Percentiles rank a stretch among this genome's conserved stretches.
Evolutionary conservation across 306 rosid genomes (phyloP).

Genomic region (Vigna unguiculata): DNA sequence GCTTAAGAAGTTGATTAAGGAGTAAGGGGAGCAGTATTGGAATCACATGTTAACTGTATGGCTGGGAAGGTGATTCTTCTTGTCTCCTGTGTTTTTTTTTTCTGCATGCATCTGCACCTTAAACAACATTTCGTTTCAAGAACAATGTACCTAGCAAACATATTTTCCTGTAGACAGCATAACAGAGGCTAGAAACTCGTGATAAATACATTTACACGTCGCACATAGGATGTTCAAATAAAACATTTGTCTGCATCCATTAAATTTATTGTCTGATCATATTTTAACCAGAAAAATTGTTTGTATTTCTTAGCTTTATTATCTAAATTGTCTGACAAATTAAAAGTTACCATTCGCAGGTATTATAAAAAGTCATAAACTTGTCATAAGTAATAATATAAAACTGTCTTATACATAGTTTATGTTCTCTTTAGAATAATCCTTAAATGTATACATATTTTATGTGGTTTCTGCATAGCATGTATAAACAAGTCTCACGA

Average conservation of each 20-base stretch:
- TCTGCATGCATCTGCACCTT: constrained; percentile 33
- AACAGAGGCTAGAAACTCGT: constrained; percentile 17
- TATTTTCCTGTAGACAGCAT: background rate
- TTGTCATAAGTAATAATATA: no score
- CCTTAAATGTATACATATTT: background rate
- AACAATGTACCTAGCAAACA: constrained; percentile 45
- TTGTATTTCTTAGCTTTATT: background rate
- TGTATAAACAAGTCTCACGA: background rate
- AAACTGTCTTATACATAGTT: no score
- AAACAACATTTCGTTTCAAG: constrained; percentile 41
- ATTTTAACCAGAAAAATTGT: constrained; percentile 12
- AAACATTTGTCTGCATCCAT: constrained; percentile 16
- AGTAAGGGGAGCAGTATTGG: constrained; percentile 25
- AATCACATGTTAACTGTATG: constrained; percentile 44
- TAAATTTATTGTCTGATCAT: background rate
- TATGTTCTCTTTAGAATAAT: background rate
- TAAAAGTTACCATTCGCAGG: no score
- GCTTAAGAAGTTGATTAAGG: background rate
- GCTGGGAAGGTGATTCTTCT: constrained; percentile 45
- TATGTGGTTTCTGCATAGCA: background rate
- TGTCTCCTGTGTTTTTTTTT: constrained; percentile 37
- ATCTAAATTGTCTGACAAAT: background rate
- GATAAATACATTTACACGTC: constrained; percentile 35
- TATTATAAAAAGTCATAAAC: no score
- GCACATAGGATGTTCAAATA: constrained; percentile 19